phyloP scores from a whole-genome alignment of 2,329 filamentous ascomycete species.

The Aureobasidium sp. region DNA sequence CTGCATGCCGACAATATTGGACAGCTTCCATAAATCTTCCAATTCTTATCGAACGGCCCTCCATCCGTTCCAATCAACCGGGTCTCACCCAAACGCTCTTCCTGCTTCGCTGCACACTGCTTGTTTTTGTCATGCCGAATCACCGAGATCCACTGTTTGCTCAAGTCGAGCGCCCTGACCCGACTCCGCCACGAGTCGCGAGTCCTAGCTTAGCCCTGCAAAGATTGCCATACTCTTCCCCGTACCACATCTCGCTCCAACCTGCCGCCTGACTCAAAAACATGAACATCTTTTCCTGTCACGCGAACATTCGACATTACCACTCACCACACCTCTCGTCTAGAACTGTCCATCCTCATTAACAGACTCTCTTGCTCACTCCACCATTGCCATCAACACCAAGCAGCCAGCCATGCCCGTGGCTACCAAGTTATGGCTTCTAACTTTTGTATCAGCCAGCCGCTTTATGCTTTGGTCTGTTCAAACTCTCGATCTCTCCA shows the following conservation, averaged over 20 bases:
- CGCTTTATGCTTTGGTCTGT: background rate
- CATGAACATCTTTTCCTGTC: background rate
- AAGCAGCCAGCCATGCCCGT: background rate
- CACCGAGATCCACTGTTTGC: background rate
- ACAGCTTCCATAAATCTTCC: background rate
- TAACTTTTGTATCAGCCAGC: background rate
- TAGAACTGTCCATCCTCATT: background rate
- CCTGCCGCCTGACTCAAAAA: background rate
- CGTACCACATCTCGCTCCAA: background rate
- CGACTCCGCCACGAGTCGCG: constrained; percentile 1
- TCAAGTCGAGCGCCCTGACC: background rate
- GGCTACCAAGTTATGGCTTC: background rate
- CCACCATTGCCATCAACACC: background rate
- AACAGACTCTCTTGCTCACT: background rate
- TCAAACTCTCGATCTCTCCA: background rate
- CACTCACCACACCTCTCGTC: background rate
- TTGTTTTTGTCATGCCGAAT: constrained; percentile 5
- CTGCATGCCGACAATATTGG: background rate
- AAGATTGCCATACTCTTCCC: background rate
- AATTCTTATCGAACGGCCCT: background rate
- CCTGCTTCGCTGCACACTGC: background rate
- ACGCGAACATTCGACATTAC: background rate
- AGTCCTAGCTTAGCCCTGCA: background rate
- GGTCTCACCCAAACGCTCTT: background rate
- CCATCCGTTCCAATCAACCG: background rate